Evolutionary conservation across 192 early-diverging fungal genomes (phyloP).

Genomic region (Coemansia sp.): DNA sequence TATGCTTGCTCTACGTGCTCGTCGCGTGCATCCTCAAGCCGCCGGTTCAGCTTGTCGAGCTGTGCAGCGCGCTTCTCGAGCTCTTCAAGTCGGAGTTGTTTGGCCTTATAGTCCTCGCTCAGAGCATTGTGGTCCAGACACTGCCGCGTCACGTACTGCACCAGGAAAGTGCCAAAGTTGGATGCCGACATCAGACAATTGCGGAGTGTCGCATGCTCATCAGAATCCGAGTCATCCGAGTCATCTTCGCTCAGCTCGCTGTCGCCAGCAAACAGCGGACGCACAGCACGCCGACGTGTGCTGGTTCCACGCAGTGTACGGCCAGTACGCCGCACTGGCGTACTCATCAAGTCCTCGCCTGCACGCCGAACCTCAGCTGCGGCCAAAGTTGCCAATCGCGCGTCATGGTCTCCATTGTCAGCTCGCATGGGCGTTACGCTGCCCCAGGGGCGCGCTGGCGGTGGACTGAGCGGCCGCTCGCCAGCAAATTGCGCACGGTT

Average conservation of each 20-base stretch:
- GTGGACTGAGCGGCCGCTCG: slow-evolving; percentile 49
- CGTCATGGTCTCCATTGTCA: slow-evolving; percentile 28
- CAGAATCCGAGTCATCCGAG: slow-evolving; percentile 20
- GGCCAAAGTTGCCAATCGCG: slow-evolving; percentile 21
- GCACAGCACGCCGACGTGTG: slow-evolving; percentile 35
- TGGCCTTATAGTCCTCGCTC: slow-evolving; percentile 29
- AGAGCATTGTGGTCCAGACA: slow-evolving; percentile 36
- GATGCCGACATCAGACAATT: slow-evolving; percentile 43
- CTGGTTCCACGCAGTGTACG: slow-evolving; percentile 30
- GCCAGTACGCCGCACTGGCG: slow-evolving; percentile 36
- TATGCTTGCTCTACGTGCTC: slow-evolving; percentile 35
- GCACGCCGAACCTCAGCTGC: slow-evolving; percentile 42
- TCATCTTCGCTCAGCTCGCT: slow-evolving; percentile 26
- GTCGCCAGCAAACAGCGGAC: slow-evolving; percentile 25
- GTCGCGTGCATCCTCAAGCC: slow-evolving; percentile 38
- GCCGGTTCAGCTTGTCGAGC: slow-evolving; percentile 30
- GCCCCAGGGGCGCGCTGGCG: slow-evolving; percentile 31
- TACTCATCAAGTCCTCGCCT: slow-evolving; percentile 50
- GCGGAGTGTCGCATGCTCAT: slow-evolving; percentile 38
- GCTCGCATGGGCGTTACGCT: slow-evolving; percentile 36
- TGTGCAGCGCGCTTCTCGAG: slow-evolving; percentile 20
- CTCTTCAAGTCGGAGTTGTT: slow-evolving; percentile 26
- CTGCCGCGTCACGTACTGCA: slow-evolving; percentile 51
- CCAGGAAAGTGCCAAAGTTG: slow-evolving; percentile 47
- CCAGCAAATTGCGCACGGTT: slow-evolving; percentile 47